Conservation (phyloP, 2,329 filamentous ascomycete genomes). For the Colletotrichum simmondsii region DNA sequence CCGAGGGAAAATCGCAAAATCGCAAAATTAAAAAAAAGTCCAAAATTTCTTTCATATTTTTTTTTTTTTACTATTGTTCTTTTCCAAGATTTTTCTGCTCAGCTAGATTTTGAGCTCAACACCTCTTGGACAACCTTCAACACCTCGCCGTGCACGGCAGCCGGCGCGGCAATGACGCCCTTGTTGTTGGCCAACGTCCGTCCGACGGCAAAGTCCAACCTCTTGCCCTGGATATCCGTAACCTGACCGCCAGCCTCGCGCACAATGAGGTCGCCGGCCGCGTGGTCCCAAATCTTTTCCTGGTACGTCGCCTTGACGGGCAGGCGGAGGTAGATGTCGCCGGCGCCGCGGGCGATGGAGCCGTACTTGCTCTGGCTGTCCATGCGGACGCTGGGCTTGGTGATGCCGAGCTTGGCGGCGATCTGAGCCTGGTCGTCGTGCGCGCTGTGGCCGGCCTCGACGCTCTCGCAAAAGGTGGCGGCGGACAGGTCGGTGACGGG, state of each 20-base stretch:
- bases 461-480: conserved; percentile 95
- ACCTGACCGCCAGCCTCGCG: conserved; percentile 93
- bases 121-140: conserved; percentile 86
- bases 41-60: background rate
- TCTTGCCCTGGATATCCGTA: conserved; percentile 86
- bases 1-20: background rate
- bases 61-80: background rate
- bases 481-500: conserved; percentile 77
- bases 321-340: conserved; percentile 92
- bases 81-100: background rate
- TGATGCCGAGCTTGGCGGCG: conserved; percentile 86
- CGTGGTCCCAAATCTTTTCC: conserved; percentile 99
- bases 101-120: conserved; percentile 52
- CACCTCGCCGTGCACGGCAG: conserved; percentile 78
- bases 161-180: conserved; percentile 90
- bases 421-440: conserved; percentile 90
- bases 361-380: conserved; percentile 99
- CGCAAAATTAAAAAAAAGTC: background rate
- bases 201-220: conserved; percentile 87
- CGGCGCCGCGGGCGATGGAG: conserved; percentile 91
- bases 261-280: conserved; percentile 93
- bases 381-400: conserved; percentile 89
- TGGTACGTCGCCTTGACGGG: conserved; percentile 89
- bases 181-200: conserved; percentile 90
- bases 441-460: conserved; percentile 91